phyloP scores from a whole-genome alignment of 495 filamentous ascomycete species.

The Margaritispora aquatica region DNA sequence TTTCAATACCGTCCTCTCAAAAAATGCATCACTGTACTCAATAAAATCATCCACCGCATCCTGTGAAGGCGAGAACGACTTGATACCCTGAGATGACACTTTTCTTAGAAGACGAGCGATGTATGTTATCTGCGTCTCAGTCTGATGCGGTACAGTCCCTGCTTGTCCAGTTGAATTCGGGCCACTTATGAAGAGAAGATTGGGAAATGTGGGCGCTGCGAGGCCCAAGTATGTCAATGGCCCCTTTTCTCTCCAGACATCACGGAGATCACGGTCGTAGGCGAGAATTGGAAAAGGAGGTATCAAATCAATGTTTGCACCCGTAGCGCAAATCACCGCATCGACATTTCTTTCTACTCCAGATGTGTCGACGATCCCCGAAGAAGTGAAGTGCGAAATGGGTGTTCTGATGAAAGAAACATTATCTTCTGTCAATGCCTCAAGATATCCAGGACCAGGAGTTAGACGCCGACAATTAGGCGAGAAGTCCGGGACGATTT shows the following conservation, averaged over 20 bases:
- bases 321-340: conserved; percentile 48
- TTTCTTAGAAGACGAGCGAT: conserved; percentile 50
- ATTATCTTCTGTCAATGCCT: conserved; percentile 46
- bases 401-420: conserved; percentile 41
- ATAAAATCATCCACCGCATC: conserved; percentile 48
- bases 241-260: conserved; percentile 30
- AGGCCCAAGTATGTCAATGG: conserved; percentile 50
- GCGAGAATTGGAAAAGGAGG: conserved; percentile 45
- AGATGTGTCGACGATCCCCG: conserved; percentile 29
- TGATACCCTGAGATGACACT: conserved; percentile 45
- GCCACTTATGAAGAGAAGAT: conserved; percentile 45
- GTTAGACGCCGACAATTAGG: conserved; percentile 53
- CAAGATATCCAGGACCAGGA: conserved; percentile 53
- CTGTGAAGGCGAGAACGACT: conserved; percentile 37
- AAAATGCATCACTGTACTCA: conserved; percentile 46
- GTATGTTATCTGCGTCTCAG: conserved; percentile 48
- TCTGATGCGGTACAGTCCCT: conserved; percentile 40
- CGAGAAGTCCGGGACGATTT: conserved; percentile 49
- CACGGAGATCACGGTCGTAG: conserved; percentile 39
- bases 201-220: conserved; percentile 47
- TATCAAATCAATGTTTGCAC: conserved; percentile 43
- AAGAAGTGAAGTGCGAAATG: conserved; percentile 42
- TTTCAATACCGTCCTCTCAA: conserved; percentile 46
- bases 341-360: conserved; percentile 31
- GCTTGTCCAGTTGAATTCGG: conserved; percentile 38